Conservation (phyloP, 1,139 yeast genomes). For the Pichia sp. region DNA sequence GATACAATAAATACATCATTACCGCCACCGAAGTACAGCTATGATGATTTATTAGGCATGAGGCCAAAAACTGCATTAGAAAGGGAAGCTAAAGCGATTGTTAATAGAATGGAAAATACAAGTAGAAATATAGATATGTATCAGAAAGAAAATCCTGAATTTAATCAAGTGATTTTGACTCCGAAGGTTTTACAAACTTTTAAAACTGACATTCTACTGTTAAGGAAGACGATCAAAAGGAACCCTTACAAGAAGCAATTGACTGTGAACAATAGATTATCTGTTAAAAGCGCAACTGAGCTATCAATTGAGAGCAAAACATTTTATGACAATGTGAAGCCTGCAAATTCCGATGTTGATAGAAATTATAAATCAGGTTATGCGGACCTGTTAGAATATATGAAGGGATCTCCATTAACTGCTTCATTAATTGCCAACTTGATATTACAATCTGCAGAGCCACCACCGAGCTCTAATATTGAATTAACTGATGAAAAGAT, state of each 20-base stretch:
- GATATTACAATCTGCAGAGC: slow-evolving; percentile 70
- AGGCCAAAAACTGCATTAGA: slow-evolving; percentile 9
- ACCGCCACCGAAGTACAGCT: slow-evolving; percentile 1
- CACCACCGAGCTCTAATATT: slow-evolving; percentile 45
- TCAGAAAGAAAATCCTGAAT: neutral
- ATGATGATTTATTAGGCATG: slow-evolving; percentile 8
- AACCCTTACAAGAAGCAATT: slow-evolving; percentile 3
- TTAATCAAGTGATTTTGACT: neutral
- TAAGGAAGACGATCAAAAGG: slow-evolving; percentile 6
- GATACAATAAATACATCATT: neutral
- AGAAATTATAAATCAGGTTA: slow-evolving; percentile 8
- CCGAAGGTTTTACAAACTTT: neutral
- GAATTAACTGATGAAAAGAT: slow-evolving; percentile 38
- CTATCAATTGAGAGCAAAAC: too few species aligned
- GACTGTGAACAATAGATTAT: neutral
- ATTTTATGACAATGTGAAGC: too few species aligned
- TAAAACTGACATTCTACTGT: neutral
- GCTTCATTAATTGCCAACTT: slow-evolving; percentile 83
- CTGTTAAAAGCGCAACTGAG: neutral
- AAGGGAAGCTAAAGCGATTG: slow-evolving; percentile 1
- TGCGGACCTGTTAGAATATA: slow-evolving; percentile 56
- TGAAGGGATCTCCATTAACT: slow-evolving; percentile 70
- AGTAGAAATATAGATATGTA: slow-evolving; percentile 1
- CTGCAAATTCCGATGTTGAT: slow-evolving; percentile 2
- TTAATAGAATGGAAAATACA: slow-evolving; percentile 1